Evolutionary conservation across 176 grass and related monocot species (phyloP), one percentile per base, ranked within the genome.

Genomic region (Ananas comosus): DNA sequence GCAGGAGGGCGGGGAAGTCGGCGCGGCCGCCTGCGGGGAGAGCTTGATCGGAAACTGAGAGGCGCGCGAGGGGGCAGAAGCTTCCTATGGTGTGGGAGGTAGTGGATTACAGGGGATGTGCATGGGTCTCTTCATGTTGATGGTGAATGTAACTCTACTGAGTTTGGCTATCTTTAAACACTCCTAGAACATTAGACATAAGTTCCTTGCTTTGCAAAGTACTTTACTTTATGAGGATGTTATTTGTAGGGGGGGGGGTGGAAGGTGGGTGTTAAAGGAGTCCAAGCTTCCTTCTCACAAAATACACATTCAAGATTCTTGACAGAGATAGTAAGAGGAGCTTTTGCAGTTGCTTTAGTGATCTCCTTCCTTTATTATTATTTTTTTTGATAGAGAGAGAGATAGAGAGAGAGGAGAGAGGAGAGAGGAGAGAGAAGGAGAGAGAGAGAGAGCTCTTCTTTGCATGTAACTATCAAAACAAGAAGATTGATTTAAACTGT

Each of bases 101-200:
- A 9, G 56, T 61, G 56, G 17, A 61, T 22, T 7, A 42, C 56
- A 61, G 7, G 16, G 56, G 56, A 61, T 61, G 56, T 12, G 16
- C 17, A 27, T 67, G 65, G 64, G 64, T 66, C 29, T 47, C 64
- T 14, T 70, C 67, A 13, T 70, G 49, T 66, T 66, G 64, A 42
- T 42, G 58, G 23, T 63, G 42, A 51, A 47, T 70, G 68, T 52
- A 53, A 51, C 50, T 52, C 51, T 51, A 12, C 51, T 51, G 49
- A 53, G 50, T 25, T 51, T 48, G 67, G 47, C 72, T 74, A 74
- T 64, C 72, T 74, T 63, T 74, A 67, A 67, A 67, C 65, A 67
- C 56, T 61, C 16, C 56, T 61, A 61, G 21, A 19, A 61, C 56
- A 61, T 61, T 67, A 67, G 65, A 13, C 65, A 67, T 49, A 67